Evolutionary conservation across 2,329 filamentous ascomycete genomes (phyloP).

Genomic region (Diaporthe nobilis): DNA sequence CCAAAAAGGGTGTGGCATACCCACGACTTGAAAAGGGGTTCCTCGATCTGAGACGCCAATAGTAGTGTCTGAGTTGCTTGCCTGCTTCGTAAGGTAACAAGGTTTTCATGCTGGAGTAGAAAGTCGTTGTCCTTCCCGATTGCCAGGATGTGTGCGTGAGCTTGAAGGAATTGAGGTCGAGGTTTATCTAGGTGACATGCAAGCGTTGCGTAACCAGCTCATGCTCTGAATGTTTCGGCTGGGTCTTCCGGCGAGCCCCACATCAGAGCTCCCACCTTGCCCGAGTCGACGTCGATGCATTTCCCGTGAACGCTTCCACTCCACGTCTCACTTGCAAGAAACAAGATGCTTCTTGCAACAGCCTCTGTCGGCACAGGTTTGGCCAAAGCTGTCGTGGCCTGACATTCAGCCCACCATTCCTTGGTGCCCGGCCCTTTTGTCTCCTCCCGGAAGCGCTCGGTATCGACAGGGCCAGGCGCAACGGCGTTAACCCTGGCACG

Average conservation of each 20-base stretch:
- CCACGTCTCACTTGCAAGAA: conserved; percentile 23
- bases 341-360: conserved; percentile 25
- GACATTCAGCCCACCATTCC: conserved; percentile 18
- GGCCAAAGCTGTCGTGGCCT: conserved; percentile 14
- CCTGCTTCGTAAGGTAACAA: not conserved
- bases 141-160: not conserved
- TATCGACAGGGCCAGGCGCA: conserved; percentile 16
- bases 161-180: not conserved
- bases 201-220: not conserved
- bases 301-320: conserved; percentile 19
- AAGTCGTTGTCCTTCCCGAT: not conserved
- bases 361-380: conserved; percentile 1
- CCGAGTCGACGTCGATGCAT: conserved; percentile 17
- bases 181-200: no score
- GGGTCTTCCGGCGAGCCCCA: conserved; percentile 1
- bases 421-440: conserved; percentile 20
- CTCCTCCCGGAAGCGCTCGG: conserved; percentile 1
- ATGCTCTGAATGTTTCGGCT: not conserved
- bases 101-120: not conserved
- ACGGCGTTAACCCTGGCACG: conserved; percentile 20
- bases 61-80: not conserved
- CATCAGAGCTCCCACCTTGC: conserved; percentile 22
- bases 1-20: not conserved
- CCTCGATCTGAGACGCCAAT: not conserved
- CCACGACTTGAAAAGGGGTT: conserved; percentile 22